Evolutionary conservation across 1,284 basidiomycete genomes (phyloP).

Genomic region (Leccinum angustisporum): DNA sequence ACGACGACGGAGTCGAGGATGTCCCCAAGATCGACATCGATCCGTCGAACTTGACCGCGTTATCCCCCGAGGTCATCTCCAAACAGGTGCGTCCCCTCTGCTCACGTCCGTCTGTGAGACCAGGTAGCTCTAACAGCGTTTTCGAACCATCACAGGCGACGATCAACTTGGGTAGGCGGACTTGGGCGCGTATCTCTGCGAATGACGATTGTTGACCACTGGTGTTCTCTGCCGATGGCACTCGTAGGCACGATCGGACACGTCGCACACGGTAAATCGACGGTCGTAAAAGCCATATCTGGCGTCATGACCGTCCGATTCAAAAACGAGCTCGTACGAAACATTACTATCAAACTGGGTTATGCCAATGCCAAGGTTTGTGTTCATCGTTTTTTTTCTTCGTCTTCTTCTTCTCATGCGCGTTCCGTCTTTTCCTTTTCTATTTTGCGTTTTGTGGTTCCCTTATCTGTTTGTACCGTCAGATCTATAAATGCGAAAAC

Average conservation of each 20-base stretch:
- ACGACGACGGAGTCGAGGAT: constrained; percentile 48
- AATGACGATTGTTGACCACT: background rate
- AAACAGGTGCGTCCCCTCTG: constrained; percentile 75
- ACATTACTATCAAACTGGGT: constrained; percentile 99
- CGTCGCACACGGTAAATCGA: constrained; percentile 99
- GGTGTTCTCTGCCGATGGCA: background rate
- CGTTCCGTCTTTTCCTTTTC: background rate
- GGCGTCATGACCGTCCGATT: constrained; percentile 99
- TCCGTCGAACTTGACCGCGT: constrained; percentile 79
- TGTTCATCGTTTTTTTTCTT: constrained; percentile 23
- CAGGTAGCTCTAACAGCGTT: background rate
- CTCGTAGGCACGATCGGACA: constrained; percentile 87
- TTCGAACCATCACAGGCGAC: constrained; percentile 56
- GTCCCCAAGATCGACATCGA: constrained; percentile 72
- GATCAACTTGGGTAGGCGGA: constrained; percentile 72
- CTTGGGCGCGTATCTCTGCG: background rate
- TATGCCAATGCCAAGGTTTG: constrained; percentile 98
- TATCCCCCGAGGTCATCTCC: constrained; percentile 95
- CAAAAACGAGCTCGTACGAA: constrained; percentile 97
- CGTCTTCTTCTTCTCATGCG: background rate
- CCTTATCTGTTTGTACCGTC: background rate
- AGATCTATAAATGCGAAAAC: constrained; percentile 96
- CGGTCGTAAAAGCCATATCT: constrained; percentile 98
- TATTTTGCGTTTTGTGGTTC: background rate
- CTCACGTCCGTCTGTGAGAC: background rate